Evolutionary conservation across 306 rosid species (phyloP), one percentile per base, ranked within the genome.

Genomic region (Rosa rugosa): DNA sequence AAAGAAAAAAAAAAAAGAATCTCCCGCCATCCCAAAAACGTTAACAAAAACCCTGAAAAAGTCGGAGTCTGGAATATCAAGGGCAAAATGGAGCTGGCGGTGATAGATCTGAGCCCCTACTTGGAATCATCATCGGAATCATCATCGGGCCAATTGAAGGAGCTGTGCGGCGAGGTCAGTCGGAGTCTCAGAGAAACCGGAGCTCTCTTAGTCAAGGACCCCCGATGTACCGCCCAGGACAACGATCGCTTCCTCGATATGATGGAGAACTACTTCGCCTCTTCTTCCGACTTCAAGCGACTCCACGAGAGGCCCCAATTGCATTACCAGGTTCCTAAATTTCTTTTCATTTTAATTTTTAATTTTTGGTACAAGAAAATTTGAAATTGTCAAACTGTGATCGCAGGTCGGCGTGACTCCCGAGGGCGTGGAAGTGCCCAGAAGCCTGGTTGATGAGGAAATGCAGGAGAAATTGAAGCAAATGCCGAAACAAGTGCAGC

Each of bases 191-290:
- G 78, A 54, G 96, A 95, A 25, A 95, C 97, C 0, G 99, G 99
- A 18, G 99, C 98, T 54, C 84, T 95, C 0, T 85, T 95, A 5
- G 88, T 95, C 2, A 90, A 87, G 82, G 98, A 95, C 44, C 97
- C 99, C 1, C 81, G 99, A 70, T 93, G 98, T 76, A 80, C 97
- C 11, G 90, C 81, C 11, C 67, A 91, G 49, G 99, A 95, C 76
- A 91, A 95, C 77, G 98, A 95, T 85, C 97, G 96, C 57, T 95
- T 95, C 90, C 88, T 95, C 20, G 91, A 93, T 71, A 93, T 93
- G 99, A 93, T 95, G 98, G 99, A 93, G 82, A 85, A 56, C 47
- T 95, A 93, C 88, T 95, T 95, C 80, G 71, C 89, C 14, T 11
- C 82, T 34, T 92, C 98, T 2, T 76, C 71, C 0, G 86, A 87